These are phyloP conservation scores for Solanum megistacrolobum DNA, from an alignment of 257 asterid genomes.

Conservation along the genomic window DNA sequence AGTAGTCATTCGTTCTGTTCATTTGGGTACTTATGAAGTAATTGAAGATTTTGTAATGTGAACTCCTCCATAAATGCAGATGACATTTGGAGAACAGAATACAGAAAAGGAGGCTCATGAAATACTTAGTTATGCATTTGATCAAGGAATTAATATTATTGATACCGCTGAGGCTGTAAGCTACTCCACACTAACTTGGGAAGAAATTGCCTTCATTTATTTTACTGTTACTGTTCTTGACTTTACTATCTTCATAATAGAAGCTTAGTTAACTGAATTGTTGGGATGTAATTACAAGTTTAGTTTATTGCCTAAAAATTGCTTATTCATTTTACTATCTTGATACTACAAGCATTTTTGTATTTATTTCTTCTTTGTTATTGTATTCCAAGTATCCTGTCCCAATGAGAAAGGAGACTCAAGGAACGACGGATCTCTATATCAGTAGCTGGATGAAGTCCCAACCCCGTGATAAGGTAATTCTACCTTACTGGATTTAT, in stretches of 20 bases:
- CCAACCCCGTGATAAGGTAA: conserved; percentile 85
- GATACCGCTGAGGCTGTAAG: conserved; percentile 82
- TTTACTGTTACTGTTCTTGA: not conserved
- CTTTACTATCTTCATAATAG: not conserved
- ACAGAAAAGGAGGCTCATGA: conserved; percentile 95
- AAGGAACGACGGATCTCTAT: conserved; percentile 67
- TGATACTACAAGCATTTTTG: not conserved
- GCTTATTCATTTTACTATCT: not conserved
- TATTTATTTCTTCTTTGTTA: not conserved
- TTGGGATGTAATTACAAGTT: not conserved
- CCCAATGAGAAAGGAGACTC: conserved; percentile 62
- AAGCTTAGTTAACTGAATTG: not conserved
- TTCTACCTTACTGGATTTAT: not conserved
- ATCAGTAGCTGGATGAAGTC: conserved; percentile 73
- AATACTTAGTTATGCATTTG: conserved; percentile 66
- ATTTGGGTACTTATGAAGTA: not conserved
- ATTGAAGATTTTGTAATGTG: not conserved
- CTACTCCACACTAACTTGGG: not conserved
- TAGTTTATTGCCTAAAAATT: not conserved
- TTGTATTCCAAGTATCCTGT: conserved; percentile 50
- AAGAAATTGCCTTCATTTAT: not conserved
- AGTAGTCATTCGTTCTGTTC: not conserved
- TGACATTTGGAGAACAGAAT: conserved; percentile 92
- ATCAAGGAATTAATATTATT: conserved; percentile 60
- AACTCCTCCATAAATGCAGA: conserved; percentile 28